Evolutionary conservation across 805 yeast species (phyloP).

Genomic region (Candida wancherniae): DNA sequence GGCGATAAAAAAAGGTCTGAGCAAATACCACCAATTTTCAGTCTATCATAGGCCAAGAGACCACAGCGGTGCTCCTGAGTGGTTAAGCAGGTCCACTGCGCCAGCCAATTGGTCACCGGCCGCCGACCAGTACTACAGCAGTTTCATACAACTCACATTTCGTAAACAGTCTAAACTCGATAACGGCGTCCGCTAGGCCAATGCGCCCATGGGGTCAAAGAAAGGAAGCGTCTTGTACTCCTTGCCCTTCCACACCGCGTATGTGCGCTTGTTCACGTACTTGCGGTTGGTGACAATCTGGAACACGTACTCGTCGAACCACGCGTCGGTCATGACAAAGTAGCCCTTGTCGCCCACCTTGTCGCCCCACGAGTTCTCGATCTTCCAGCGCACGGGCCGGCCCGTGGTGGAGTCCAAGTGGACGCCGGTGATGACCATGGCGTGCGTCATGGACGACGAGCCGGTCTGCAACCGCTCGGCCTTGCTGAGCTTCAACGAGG

Average conservation of each 20-base stretch:
- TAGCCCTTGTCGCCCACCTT: conserved; percentile 38
- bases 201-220: conserved; percentile 42
- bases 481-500: conserved; percentile 49
- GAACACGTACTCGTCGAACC: conserved; percentile 42
- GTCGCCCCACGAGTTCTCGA: conserved; percentile 43
- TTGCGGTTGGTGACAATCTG: conserved; percentile 37
- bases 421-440: conserved; percentile 81
- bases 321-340: conserved; percentile 39
- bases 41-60: no score
- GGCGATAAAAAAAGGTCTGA: no score
- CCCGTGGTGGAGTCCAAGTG: conserved; percentile 54
- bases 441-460: conserved; percentile 82
- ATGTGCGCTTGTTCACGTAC: conserved; percentile 33
- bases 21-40: no score
- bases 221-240: conserved; percentile 32
- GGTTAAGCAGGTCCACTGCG: no score
- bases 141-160: no score
- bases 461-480: conserved; percentile 66
- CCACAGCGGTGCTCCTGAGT: no score
- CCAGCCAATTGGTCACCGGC: no score
- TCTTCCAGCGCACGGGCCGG: conserved; percentile 39
- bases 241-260: conserved; percentile 32
- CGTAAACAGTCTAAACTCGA: no score
- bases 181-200: no score
- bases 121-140: no score